Evolutionary conservation across 1,284 basidiomycete species (phyloP), one percentile per base, ranked within the genome.

Genomic region (Phylloporus gajari): DNA sequence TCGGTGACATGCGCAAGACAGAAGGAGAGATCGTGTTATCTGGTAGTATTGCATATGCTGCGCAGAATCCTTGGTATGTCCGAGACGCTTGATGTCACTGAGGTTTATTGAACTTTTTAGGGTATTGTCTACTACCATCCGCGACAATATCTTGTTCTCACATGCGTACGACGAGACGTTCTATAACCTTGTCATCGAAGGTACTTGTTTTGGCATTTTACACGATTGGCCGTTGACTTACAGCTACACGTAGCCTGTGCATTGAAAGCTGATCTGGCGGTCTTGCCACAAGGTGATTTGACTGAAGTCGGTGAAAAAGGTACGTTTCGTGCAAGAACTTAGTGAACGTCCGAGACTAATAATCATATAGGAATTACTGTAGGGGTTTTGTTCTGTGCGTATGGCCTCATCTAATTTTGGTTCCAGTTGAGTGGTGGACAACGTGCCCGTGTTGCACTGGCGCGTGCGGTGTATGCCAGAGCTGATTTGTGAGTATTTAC

Each of bases 141-240:
- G 92, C 68, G 94, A 96, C 68, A 98, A 97, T 78, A 97, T 98
- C 72, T 80, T 95, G 48, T 98, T 98, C 84, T 96, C 93, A 13
- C 94, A 97, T 81, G 89, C 92, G 73, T 98, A 94, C 74, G 95
- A 98, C 70, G 92, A 94, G 73, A 86, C 84, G 0, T 95, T 93
- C 75, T 95, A 94, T 75, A 88, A 93, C 68, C 76, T 91, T 25
- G 93, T 94, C n/a, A 80, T 94, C 7, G 92, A 95, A 84, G 93
- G 93, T 92, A 62, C n/a, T 72, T 74, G 25, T 27, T 5, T 60
- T 25, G n/a, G 42, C 35, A 40, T 40, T 46, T 42, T 42, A 3
- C 38, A 27, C 15, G 30, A 65, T 42, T 65, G 23, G 58, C 13
- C 58, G 21, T 27, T 64, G 46, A n/a, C 62, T 72, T 23, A 72